Base-by-base conservation (phyloP, 2,329 filamentous ascomycete species). In the Hypoxylon sp. region DNA sequence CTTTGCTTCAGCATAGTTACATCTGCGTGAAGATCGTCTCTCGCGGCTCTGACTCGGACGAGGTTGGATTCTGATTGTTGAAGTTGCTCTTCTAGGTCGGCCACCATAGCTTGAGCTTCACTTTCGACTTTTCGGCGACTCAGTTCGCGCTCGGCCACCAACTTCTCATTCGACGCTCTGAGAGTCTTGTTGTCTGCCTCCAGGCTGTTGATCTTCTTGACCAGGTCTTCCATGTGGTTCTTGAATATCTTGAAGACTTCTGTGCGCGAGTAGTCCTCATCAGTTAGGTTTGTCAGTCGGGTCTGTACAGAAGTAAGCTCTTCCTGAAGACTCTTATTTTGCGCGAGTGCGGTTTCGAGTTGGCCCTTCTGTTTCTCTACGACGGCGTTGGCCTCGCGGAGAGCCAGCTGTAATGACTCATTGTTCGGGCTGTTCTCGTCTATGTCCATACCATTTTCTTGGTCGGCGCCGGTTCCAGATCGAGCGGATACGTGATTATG, bases 161-260 rank as follows among this genome's bases (percentile, higher is more conserved):
- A 81, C 75, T 91, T 96, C 72, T 94, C 90, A 5, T 91, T 90
- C 72, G 97, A 93, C 75, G 97, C 91, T 34, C 91, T 88, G 28
- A 98, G 78, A 69, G 93, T 89, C 62, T 91, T 89, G 76, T 97
- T 97, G 11, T 89, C 91, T 3, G 93, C 93, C 77, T 98, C 94
- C 13, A 98, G 80, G 71, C 94, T 89, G 76, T 99, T 99, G 73
- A 97, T 89, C 37, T 93, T 89, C 76, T 92, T 94, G 70, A 97
- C 93, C 7, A 97, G 87, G 71, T 98, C 94, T 73, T 98, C 95
- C 71, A 96, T 92, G 72, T 97, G 93, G 22, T 86, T 86, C 79
- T 94, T 96, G 73, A 97, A 86, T 65, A 91, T 88, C 79, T 97
- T 98, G 84, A 97, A 99, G 2, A 97, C 85, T 71, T 97, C 93